A percentile compares a stretch with the other conserved stretches of the same genome.
Conservation (phyloP, 805 yeast species). For the Saturnispora quitensis region DNA sequence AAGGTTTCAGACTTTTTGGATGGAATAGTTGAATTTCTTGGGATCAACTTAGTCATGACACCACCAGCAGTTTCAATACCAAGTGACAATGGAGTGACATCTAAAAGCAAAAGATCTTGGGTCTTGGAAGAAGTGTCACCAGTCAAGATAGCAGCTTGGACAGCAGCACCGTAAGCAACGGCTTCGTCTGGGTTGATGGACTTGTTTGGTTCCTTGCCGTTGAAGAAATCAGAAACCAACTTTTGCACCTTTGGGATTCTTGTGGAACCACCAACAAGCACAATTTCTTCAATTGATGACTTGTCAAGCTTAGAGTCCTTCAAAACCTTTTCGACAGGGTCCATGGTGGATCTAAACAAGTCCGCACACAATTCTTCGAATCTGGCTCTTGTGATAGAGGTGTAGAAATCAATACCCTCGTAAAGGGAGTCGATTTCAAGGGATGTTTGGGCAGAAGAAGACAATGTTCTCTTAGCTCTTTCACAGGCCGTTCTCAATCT, state of each 20-base stretch:
- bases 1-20: constrained; percentile 95
- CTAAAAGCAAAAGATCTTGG: constrained; percentile 86
- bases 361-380: constrained; percentile 95
- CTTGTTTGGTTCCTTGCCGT: constrained; percentile 94
- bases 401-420: constrained; percentile 96
- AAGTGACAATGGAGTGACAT: constrained; percentile 93
- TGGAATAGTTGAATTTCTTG: constrained; percentile 97
- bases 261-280: constrained; percentile 95
- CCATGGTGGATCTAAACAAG: constrained; percentile 86
- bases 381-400: constrained; percentile 94
- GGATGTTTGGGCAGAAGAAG: constrained; percentile 92
- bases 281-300: constrained; percentile 84
- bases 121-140: constrained; percentile 94
- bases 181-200: constrained; percentile 98
- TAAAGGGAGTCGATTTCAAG: constrained; percentile 90
- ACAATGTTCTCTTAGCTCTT: constrained; percentile 97
- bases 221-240: constrained; percentile 90
- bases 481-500: constrained; percentile 98
- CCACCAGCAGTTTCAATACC: constrained; percentile 99
- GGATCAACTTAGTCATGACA: constrained; percentile 96
- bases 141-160: constrained; percentile 92
- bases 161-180: constrained; percentile 99
- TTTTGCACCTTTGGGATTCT: constrained; percentile 97
- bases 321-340: constrained; percentile 92
- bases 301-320: constrained; percentile 86